phyloP scores from a whole-genome alignment of 371 early-diverging fungal genomes.

The Mortierella sp. region DNA sequence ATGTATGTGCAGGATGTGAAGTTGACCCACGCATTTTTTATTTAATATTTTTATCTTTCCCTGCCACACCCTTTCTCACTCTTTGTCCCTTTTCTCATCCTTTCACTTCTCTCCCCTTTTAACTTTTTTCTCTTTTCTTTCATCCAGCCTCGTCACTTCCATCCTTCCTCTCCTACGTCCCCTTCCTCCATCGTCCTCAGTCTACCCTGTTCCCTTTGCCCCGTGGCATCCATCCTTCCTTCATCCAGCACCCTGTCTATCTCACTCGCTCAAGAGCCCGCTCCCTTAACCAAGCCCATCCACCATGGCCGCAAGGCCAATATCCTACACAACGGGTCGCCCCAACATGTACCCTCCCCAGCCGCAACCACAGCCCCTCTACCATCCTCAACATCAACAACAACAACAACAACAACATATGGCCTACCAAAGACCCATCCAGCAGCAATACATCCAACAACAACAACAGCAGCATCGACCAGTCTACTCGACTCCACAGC shows the following conservation, averaged over 20 bases:
- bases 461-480: constrained; percentile 30
- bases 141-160: background rate
- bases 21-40: background rate
- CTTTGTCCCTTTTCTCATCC: background rate
- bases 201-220: background rate
- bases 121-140: background rate
- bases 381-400: constrained; percentile 31
- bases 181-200: background rate
- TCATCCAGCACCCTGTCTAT: background rate
- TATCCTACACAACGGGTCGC: constrained; percentile 40
- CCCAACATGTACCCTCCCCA: constrained; percentile 49
- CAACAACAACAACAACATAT: constrained; percentile 36
- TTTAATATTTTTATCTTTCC: background rate
- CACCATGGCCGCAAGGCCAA: constrained; percentile 48
- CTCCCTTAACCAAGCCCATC: background rate
- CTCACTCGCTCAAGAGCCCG: constrained; percentile 8
- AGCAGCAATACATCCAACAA: constrained; percentile 32
- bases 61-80: background rate
- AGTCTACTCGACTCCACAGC: constrained; percentile 40
- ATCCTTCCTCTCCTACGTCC: constrained; percentile 1
- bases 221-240: background rate
- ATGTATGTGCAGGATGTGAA: background rate
- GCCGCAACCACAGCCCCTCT: constrained; percentile 41
- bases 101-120: background rate
- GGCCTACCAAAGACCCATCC: constrained; percentile 36